Evolutionary conservation across 495 filamentous ascomycete species (phyloP), one percentile per base, ranked within the genome.

Genomic region (Lepidopterella palustris): DNA sequence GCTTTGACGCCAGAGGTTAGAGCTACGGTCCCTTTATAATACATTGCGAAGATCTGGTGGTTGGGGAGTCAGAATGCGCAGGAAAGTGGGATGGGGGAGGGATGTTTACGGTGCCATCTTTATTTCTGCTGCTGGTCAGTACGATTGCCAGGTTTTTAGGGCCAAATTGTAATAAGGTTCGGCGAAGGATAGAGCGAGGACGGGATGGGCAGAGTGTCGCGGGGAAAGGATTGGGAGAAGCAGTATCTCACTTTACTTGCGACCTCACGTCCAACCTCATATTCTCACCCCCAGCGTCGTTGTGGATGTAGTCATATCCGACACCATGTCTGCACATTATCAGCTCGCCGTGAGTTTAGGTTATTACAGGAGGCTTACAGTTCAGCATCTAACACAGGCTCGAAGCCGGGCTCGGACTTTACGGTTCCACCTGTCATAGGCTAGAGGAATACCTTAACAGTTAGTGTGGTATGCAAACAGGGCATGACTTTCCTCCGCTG

Each of bases 381-480:
- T 47, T 62, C 55, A 26, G 64, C 64, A 45, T 66, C 65, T 1
- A 65, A 45, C 18, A 68, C 60, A 0, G 75, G 76, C 3, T 63
- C 63, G 62, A 78, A 79, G 9, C 71, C 66, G 0, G 73, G 62
- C 21, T 75, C 75, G 51, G 68, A 72, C 53, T 76, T 75, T 57
- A 78, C 54, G n/a, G 71, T 73, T 35, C 76, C 77, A 23, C 71
- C 73, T 11, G 64, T 68, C 72, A 79, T 74, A 26, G 77, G 74
- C 78, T 79, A 54, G 9, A 42, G 13, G 35, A 21, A 51, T n/a
- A 4, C 2, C 21, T 21, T 51, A 51, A 2, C n/a, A 24, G n/a
- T 13, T 3, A 25, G 24, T 18, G n/a, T n/a, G n/a, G n/a, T n/a
- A n/a, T 4, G 5, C 23, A 24, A 3, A 28, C 3, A 6, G 13